Base-by-base conservation (phyloP, 1,284 basidiomycete species). In the Flammula alnicola region DNA sequence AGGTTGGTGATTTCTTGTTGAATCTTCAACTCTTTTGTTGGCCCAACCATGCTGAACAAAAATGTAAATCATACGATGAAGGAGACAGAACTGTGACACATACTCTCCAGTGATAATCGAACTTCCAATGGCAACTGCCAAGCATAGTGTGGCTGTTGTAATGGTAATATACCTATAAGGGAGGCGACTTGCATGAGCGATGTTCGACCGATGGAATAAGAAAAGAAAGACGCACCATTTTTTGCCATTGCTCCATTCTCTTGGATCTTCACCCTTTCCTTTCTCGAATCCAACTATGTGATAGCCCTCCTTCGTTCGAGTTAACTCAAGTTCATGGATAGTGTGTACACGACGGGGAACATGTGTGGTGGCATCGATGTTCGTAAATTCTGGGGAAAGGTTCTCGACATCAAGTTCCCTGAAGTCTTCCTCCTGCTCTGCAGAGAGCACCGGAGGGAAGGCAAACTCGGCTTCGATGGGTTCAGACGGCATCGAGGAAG, bases 41-140 rank as follows among this genome's bases (percentile, higher is more conserved):
- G 71, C 5, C 67, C 67, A 22, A 33, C 47, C 56, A 73, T 63
- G 53, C n/a, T n/a, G n/a, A n/a, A n/a, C n/a, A n/a, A n/a, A n/a
- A n/a, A n/a, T n/a, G n/a, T n/a, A n/a, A n/a, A n/a, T n/a, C n/a
- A n/a, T n/a, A n/a, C n/a, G n/a, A n/a, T n/a, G n/a, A n/a, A n/a
- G n/a, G n/a, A n/a, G n/a, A n/a, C n/a, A n/a, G n/a, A n/a, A n/a
- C n/a, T n/a, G n/a, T n/a, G n/a, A n/a, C n/a, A n/a, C n/a, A n/a
- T n/a, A n/a, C n/a, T 72, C 68, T 63, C 69, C 71, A 25, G 71
- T 73, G 22, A 73, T 63, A 45, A 73, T 69, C 2, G 71, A 72
- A 49, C 68, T 72, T 7, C 69, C 71, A 4, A 74, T 47, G 1
- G 70, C 67, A 12, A 71, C 71, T 7, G 68, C 62, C 20, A 70